Evolutionary conservation across 192 early-diverging fungal genomes (phyloP), one percentile per base, ranked within the genome.

Genomic region (Lobosporangium transversale): DNA sequence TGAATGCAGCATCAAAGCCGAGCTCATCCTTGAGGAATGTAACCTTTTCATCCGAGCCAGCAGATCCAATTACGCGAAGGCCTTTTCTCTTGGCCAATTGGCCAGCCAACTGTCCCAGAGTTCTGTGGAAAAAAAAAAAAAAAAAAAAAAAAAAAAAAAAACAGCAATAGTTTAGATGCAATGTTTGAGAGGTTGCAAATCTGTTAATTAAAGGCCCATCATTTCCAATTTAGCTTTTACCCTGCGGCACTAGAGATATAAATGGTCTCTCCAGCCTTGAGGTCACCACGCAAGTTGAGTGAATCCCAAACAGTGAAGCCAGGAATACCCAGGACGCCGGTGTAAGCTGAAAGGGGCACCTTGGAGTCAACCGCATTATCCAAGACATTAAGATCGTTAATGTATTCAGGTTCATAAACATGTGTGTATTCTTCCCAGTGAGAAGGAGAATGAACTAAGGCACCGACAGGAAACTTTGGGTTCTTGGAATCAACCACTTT

Each of bases 41-140:
- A n/a, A 92, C 91, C 70, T 98, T 98, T 1, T 93, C 92, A 68
- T 95, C 94, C 5, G 88, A 84, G 12, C 94, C 93, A 8, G 93
- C 93, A 37, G 88, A 88, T 29, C 94, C 96, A 35, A 98, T 85
- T 3, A 98, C 96, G 21, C 81, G 84, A 37, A 93, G 85, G 2
- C 94, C 96, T 35, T 85, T 83, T 17, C 82, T 78, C 71, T 94
- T 94, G 50, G 88, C 93, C 24, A 96, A 80, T 71, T 96, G 94
- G 53, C 94, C 93, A 1, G 93, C 83, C 4, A 86, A 21, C 59
- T 82, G 88, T 70, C 82, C 95, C n/a, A 94, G 89, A 0, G 91
- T 89, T 58, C 70, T 74, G 32, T 23, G n/a, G 15, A 56, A 49
- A 21, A 33, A 50, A 49, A 37, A 4, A 35, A 37, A 26, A 47